Conservation (phyloP, 2,329 filamentous ascomycete species). For the Trichophyton schoenleinii region DNA sequence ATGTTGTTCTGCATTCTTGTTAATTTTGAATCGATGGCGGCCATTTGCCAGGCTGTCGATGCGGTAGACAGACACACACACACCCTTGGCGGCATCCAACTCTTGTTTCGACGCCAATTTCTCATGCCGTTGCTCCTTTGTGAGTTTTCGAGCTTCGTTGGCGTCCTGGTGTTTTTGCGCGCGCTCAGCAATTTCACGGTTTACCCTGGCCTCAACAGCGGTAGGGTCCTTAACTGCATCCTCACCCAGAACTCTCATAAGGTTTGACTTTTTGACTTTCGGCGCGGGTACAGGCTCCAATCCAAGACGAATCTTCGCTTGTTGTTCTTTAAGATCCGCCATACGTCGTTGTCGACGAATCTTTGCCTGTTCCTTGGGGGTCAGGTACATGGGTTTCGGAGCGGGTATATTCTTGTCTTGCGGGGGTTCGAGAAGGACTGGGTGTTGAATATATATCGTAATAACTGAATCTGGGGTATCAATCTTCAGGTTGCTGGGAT, state of each 20-base stretch:
- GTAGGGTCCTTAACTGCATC: conserved; percentile 92
- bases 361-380: conserved; percentile 81
- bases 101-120: conserved; percentile 75
- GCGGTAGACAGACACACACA: conserved; percentile 78
- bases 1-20: conserved; percentile 81
- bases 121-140: conserved; percentile 72
- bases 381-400: conserved; percentile 85
- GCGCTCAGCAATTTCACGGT: conserved; percentile 80
- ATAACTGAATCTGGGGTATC: conserved; percentile 71
- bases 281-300: conserved; percentile 80
- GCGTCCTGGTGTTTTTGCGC: conserved; percentile 60
- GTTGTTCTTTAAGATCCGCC: conserved; percentile 87
- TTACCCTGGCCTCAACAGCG: conserved; percentile 87
- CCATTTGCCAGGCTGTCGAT: conserved; percentile 83
- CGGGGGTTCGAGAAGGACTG: conserved; percentile 77
- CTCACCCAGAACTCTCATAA: conserved; percentile 93
- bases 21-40: conserved; percentile 85
- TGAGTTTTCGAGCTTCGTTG: conserved; percentile 79
- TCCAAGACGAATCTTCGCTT: conserved; percentile 88
- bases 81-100: conserved; percentile 74
- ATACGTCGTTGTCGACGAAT: conserved; percentile 78
- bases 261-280: conserved; percentile 92
- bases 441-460: conserved; percentile 84
- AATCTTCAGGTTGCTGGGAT: conserved; percentile 57
- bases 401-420: conserved; percentile 71